A percentile compares a stretch with the other conserved stretches of the same genome.
Evolutionary conservation across 805 yeast species (phyloP).

Genomic region (Sugiyamaella mastotermitis): DNA sequence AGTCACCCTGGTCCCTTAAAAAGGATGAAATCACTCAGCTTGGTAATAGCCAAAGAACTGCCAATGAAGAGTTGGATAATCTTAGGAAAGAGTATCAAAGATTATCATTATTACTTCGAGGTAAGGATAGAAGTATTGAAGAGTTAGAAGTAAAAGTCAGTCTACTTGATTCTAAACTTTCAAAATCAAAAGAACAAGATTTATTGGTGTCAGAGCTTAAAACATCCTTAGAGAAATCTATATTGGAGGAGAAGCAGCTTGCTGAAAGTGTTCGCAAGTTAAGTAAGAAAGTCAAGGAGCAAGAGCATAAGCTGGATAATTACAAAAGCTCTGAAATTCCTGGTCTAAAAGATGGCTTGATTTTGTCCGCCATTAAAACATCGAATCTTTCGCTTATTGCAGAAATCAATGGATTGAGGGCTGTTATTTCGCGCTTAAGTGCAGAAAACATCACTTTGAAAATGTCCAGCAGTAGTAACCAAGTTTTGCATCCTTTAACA

Average conservation of each 20-base stretch:
- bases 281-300: slow-evolving; percentile 8
- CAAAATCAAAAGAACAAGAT: slow-evolving; percentile 21
- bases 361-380: slow-evolving; percentile 6
- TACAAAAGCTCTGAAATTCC: slow-evolving; percentile 10
- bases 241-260: slow-evolving; percentile 10
- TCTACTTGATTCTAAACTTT: slow-evolving; percentile 18
- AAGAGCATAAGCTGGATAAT: slow-evolving; percentile 11
- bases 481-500: no score
- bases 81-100: slow-evolving; percentile 18
- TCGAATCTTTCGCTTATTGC: slow-evolving; percentile 7
- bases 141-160: slow-evolving; percentile 22
- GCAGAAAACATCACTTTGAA: neutral
- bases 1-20: slow-evolving; percentile 22
- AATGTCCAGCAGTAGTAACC: no score
- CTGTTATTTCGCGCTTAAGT: slow-evolving; percentile 9
- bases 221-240: slow-evolving; percentile 8
- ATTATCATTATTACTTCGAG: slow-evolving; percentile 16
- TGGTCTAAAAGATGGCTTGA: slow-evolving; percentile 9
- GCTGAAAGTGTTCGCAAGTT: slow-evolving; percentile 11
- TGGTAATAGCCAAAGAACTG: slow-evolving; percentile 8
- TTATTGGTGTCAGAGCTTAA: slow-evolving; percentile 15
- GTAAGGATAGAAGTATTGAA: slow-evolving; percentile 22
- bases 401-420: slow-evolving; percentile 13
- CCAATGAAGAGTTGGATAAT: slow-evolving; percentile 14
- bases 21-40: slow-evolving; percentile 13